Base-by-base conservation (phyloP, 2,329 filamentous ascomycete genomes). In the Aureobasidium subglaciale region DNA sequence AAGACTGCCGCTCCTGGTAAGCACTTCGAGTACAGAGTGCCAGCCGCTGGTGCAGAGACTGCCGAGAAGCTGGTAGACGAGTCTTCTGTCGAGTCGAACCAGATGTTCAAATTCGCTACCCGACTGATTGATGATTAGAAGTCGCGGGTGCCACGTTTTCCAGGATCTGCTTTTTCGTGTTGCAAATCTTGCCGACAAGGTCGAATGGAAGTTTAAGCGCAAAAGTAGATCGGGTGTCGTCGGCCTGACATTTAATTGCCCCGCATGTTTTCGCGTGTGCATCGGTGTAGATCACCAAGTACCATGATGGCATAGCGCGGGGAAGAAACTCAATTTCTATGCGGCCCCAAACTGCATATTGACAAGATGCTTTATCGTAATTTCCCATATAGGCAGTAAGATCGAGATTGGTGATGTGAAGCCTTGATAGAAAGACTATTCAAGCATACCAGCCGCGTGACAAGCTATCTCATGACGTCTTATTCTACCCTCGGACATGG, bases 1-100 rank as follows among this genome's bases (percentile, higher is more conserved):
- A 64, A 61, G 34, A 56, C 59, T 2, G 67, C 73, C 0, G 64
- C 60, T 0, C 48, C 69, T 0, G 75, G 73, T 3, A 76, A 75
- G 60, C 70, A 63, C 52, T 75, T 75, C 45, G 83, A 87, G 65
- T 84, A 84, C 49, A 73, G 73, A 2, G 70, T 87, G n/a, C 85
- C 85, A 0, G 79, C 79, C 0, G 78, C 76, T 0, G 85, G 84
- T 0, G 67, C 68, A 0, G 80, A 86, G 60, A 78, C 76, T 20
- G 74, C 72, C 11, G 61, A 64, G 55, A 82, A 82, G 66, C 68
- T 82, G 66, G 65, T 71, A 37, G 73, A 81, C 59, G 76, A 78
- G 63, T 73, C 75, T 58, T 62, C 63, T 13, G 70, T 77, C 37
- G 68, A 69, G 56, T 80, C 76, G 42, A 88, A 88, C 64, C 63